Conservation (phyloP, 129 eudicot genomes). For the Rutidosis leptorrhynchoides region DNA sequence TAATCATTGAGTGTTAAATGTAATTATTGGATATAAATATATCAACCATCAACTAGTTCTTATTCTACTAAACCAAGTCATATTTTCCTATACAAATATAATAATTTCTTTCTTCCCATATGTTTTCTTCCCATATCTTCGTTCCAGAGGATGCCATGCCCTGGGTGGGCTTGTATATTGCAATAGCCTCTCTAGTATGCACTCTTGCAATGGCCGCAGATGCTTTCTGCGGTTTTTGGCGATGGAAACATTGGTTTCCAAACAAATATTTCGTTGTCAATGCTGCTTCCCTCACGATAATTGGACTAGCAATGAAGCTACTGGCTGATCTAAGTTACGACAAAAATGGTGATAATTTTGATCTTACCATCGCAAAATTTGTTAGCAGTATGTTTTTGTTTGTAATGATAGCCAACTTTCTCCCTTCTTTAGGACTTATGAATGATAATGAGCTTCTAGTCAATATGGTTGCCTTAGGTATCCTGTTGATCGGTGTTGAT, state of each 20-base stretch:
- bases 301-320: constrained; percentile 44
- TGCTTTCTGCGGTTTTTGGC: constrained; percentile 28
- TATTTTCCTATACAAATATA: not conserved
- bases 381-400: constrained; percentile 5
- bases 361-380: not conserved
- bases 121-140: not conserved
- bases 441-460: constrained; percentile 10
- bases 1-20: no score
- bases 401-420: constrained; percentile 23
- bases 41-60: not conserved
- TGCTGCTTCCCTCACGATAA: constrained; percentile 34
- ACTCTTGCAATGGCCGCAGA: constrained; percentile 40
- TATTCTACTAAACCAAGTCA: not conserved
- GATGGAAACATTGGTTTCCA: constrained; percentile 41
- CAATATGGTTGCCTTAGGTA: constrained; percentile 15
- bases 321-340: constrained; percentile 25
- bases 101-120: not conserved
- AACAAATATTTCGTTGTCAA: constrained; percentile 34
- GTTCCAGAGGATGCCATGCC: constrained; percentile 29
- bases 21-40: not conserved
- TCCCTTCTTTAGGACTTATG: no score
- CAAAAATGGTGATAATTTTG: not conserved
- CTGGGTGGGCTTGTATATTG: constrained; percentile 42
- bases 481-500: constrained; percentile 6
- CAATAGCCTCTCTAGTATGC: constrained; percentile 38